These are phyloP conservation scores for Malassezia furfur DNA, from an alignment of 1,284 basidiomycete genomes.

Conservation along the genomic window DNA sequence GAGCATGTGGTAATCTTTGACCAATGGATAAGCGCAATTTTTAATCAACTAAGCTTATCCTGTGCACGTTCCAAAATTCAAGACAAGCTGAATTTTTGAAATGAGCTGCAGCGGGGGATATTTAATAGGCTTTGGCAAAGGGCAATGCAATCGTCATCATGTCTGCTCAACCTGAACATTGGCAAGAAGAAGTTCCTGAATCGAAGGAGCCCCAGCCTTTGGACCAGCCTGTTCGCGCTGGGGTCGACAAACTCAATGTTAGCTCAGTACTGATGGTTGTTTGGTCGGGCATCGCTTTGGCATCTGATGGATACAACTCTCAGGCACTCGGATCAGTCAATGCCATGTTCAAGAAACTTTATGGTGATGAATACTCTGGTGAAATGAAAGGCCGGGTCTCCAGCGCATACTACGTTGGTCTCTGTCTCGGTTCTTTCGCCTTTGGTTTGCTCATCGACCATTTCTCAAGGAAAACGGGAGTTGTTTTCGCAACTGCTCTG, in stretches of 20 bases:
- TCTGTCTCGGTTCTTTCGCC: conserved; percentile 11
- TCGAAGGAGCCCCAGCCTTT: too few species aligned
- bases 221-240: too few species aligned
- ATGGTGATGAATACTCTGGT: neutral
- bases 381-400: conserved; percentile 31
- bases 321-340: conserved; percentile 22
- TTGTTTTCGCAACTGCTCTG: conserved; percentile 30
- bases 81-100: too few species aligned
- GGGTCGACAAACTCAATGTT: neutral
- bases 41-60: too few species aligned
- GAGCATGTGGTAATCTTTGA: neutral
- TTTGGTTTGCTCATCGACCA: conserved; percentile 31
- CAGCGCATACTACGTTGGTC: conserved; percentile 18
- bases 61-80: neutral
- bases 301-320: conserved; percentile 37
- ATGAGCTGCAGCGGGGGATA: too few species aligned
- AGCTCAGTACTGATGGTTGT: neutral
- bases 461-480: conserved; percentile 31
- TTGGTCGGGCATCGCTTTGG: conserved; percentile 28
- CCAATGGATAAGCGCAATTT: neutral
- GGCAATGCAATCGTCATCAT: too few species aligned
- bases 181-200: too few species aligned
- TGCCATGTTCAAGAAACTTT: conserved; percentile 12
- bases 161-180: too few species aligned
- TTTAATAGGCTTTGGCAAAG: too few species aligned